Base-by-base conservation (phyloP, 2,329 filamentous ascomycete genomes). In the Chaetothyriales sp. region DNA sequence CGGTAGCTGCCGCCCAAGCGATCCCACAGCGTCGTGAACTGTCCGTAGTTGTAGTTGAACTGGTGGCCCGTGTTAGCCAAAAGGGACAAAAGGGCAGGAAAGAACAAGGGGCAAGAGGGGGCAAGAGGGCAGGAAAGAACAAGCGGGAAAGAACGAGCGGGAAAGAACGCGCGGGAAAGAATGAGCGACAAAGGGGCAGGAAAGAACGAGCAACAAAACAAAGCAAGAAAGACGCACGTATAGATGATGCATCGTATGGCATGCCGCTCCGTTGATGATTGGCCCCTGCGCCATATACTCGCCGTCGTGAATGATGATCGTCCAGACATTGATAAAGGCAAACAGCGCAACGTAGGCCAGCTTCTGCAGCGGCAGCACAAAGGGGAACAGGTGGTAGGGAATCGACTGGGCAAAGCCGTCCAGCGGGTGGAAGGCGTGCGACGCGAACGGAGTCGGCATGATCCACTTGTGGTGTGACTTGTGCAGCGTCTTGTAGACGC, bases 401-500 rank as follows among this genome's bases (percentile, higher is more conserved):
- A 94, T 67, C 55, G 85, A 86, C 73, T 97, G 90, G 9, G 82
- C 77, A 70, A 84, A 95, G 64, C 90, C 90, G 65, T 97, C 90
- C 49, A 95, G 67, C 1, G 90, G 89, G 73, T 97, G 89, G 78
- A 97, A 97, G 53, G 90, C 90, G 65, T 95, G 86, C 61, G 84
- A 89, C 44, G 90, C 89, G 67, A 81, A 95, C 0, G 90, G 90
- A 2, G 88, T 94, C 2, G 90, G 90, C 87, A 95, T 94, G 70
- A 97, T 95, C 90, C 90, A 97, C 75, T 95, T 95, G 81, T 97
- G 90, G 71, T 97, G 90, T 59, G 89, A 84, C 80, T 97, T 97
- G 79, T 97, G 90, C 48, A 95, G 77, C 60, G 75, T 75, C 74
- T 89, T 94, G 79, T 97, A 97, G 61, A 92, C 66, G 46, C 70